Evolutionary conservation across 495 filamentous ascomycete genomes (phyloP), one percentile per base, ranked within the genome.

Genomic region (Friedmanniomyces endolithicus): DNA sequence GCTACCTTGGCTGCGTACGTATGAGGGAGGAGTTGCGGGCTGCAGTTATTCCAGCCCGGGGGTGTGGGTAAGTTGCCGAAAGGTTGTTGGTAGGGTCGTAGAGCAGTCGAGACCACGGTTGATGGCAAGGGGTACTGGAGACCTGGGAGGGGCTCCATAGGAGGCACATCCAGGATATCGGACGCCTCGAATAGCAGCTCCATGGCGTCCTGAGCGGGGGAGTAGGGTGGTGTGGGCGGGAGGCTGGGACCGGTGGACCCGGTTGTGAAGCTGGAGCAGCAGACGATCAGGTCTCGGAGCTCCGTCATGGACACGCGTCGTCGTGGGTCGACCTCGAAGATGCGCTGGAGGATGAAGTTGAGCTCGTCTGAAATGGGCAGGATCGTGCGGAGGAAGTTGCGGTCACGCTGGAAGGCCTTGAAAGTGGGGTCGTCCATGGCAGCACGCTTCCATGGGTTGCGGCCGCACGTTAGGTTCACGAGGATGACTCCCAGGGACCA

Each of bases 401-500:
- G 82, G 67, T 90, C 88, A 74, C 83, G 84, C 57, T 86, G 74
- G 67, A 86, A 99, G 31, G 90, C 92, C 66, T 84, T 82, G 78
- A 95, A 99, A 23, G 94, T 97, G 59, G 89, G 87, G 70, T 99
- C 94, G 65, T 95, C 87, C 59, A 81, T 70, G 11, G 86, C 94
- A 50, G 92, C 94, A 57, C 89, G 82, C 71, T 95, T 97, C 92
- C 92, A 99, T 58, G 92, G 92, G 71, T 99, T 99, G 62, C 94
- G 86, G 65, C 92, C 90, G 75, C 92, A 97, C 56, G 89, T 94
- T 53, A 99, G 78, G 69, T 99, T 99, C 56, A 99, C 88, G 56
- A 99, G 76, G 69, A 99, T 94, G 12, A 99, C 90, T 51, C 92
- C 92, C 43, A 99, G 78, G 67, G 87, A 90, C 92, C 92, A 99